Conservation (phyloP, 805 yeast species). For the Lipomyces chichibuensis region DNA sequence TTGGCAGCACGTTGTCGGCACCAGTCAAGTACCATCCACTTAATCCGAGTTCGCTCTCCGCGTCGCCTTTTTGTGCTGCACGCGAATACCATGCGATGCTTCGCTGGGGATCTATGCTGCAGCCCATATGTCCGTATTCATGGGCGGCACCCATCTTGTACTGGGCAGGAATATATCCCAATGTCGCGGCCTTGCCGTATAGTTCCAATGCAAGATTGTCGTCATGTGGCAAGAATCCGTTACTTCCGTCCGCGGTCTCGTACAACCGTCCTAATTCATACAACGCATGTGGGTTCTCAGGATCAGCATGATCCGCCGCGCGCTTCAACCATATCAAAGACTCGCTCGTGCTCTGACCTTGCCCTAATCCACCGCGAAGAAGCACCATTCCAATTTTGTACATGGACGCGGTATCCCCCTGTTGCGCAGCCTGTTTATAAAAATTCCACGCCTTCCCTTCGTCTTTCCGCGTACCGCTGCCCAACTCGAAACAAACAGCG, state of each 20-base stretch:
- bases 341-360: slow-evolving; percentile 47
- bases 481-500: slow-evolving; percentile 72
- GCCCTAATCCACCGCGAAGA: slow-evolving; percentile 53
- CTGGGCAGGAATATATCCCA: slow-evolving; percentile 68
- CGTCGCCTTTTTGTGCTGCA: slow-evolving; percentile 63
- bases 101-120: slow-evolving; percentile 57
- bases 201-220: slow-evolving; percentile 53
- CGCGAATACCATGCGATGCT: slow-evolving; percentile 75
- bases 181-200: slow-evolving; percentile 61
- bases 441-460: slow-evolving; percentile 54
- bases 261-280: slow-evolving; percentile 61
- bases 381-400: slow-evolving; percentile 71
- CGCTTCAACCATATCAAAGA: slow-evolving; percentile 57
- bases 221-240: slow-evolving; percentile 25
- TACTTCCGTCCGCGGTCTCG: slow-evolving; percentile 47
- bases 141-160: slow-evolving; percentile 71
- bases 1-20: slow-evolving; percentile 58
- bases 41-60: slow-evolving; percentile 69
- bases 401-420: slow-evolving; percentile 68
- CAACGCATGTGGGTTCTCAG: slow-evolving; percentile 57
- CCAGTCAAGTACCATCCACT: slow-evolving; percentile 85
- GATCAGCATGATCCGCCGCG: slow-evolving; percentile 52
- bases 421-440: slow-evolving; percentile 63
- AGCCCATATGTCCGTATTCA: slow-evolving; percentile 66
- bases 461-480: slow-evolving; percentile 56